A percentile compares a stretch with the other conserved stretches of the same genome.
Evolutionary conservation across 1,139 yeast genomes (phyloP).

Genomic region (Kodamaea fungicola): DNA sequence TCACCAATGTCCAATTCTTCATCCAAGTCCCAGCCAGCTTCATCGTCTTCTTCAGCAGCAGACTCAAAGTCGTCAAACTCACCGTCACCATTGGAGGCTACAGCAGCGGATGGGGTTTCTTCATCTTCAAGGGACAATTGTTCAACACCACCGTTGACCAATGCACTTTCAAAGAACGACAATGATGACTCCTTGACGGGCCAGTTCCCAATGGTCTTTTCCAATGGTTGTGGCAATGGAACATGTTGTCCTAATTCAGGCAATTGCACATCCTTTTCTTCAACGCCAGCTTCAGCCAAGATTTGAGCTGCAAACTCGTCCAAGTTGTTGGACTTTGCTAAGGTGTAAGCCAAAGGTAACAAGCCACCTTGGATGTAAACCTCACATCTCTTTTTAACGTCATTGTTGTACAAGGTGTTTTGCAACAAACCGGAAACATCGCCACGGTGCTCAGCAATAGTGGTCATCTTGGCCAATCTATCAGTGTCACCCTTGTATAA

Average conservation of each 20-base stretch:
- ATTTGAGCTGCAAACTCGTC: constrained; percentile 70
- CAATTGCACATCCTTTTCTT: constrained; percentile 61
- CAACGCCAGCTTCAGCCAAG: constrained; percentile 64
- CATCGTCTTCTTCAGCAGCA: constrained; percentile 47
- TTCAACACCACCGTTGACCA: constrained; percentile 71
- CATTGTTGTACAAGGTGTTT: constrained; percentile 75
- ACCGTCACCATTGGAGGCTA: neutral
- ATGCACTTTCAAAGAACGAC: constrained; percentile 83
- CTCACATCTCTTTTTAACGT: constrained; percentile 71
- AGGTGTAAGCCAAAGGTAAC: constrained; percentile 85
- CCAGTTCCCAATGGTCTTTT: constrained; percentile 63
- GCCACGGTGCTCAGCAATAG: constrained; percentile 85
- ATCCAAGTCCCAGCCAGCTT: constrained; percentile 53
- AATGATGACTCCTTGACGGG: constrained; percentile 72
- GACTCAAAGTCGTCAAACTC: constrained; percentile 1
- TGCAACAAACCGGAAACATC: constrained; percentile 79
- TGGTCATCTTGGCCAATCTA: constrained; percentile 78
- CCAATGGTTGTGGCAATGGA: constrained; percentile 44
- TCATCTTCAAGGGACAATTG: constrained; percentile 52
- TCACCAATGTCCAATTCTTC: constrained; percentile 48
- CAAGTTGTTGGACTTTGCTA: constrained; percentile 86
- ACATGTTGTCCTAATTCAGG: constrained; percentile 51
- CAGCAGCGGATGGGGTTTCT: neutral
- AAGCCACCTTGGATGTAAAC: constrained; percentile 77
- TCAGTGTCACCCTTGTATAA: constrained; percentile 75